These are phyloP conservation scores for Vitis hybrid DNA, from an alignment of 177 flowering plant species.

Conservation along the genomic window DNA sequence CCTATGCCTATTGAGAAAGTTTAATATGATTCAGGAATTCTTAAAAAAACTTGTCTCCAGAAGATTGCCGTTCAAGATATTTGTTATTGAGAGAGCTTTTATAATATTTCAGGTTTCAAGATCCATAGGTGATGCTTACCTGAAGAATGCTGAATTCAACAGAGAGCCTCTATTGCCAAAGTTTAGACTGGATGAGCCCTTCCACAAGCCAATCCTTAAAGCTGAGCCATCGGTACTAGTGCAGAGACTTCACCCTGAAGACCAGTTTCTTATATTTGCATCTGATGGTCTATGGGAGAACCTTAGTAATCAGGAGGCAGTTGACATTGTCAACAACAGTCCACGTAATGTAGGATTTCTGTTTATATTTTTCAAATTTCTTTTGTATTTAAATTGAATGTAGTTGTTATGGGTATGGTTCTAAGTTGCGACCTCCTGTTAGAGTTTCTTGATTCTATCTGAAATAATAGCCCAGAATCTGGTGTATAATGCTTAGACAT, in stretches of 20 bases:
- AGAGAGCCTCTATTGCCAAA: slow-evolving; percentile 63
- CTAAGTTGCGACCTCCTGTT: background rate
- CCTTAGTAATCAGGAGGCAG: slow-evolving; percentile 85
- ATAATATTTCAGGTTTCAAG: slow-evolving; percentile 63
- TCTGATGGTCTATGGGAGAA: slow-evolving; percentile 96
- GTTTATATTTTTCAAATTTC: slow-evolving; percentile 4
- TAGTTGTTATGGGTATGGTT: background rate
- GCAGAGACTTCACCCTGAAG: slow-evolving; percentile 58
- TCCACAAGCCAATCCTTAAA: slow-evolving; percentile 64
- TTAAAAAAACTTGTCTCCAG: background rate
- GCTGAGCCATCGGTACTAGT: slow-evolving; percentile 72
- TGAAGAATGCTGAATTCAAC: slow-evolving; percentile 78
- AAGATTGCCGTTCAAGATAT: background rate
- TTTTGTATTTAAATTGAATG: background rate
- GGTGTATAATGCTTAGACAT: background rate
- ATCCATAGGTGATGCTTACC: slow-evolving; percentile 91
- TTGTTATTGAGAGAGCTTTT: background rate
- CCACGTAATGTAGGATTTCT: slow-evolving; percentile 68
- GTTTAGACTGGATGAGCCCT: slow-evolving; percentile 68
- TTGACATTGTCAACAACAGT: slow-evolving; percentile 60
- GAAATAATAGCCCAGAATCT: background rate
- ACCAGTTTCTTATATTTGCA: slow-evolving; percentile 83
- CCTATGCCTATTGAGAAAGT: too few relatives aligned
- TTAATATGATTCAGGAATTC: too few relatives aligned
- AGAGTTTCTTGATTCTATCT: too few relatives aligned